Evolutionary conservation across 495 filamentous ascomycete species (phyloP).

Genomic region (Xylaria bambusicola): DNA sequence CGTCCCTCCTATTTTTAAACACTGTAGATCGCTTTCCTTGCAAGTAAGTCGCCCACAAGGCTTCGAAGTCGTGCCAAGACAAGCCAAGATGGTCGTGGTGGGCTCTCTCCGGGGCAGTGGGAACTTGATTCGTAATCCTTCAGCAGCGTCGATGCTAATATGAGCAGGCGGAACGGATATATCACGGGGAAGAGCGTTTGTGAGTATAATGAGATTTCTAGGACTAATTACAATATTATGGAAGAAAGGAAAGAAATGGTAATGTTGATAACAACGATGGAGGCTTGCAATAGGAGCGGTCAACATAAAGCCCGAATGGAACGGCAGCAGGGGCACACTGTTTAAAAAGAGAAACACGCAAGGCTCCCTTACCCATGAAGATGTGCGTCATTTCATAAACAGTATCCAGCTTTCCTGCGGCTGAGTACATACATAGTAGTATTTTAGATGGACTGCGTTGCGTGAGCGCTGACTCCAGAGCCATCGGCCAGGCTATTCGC

Average conservation of each 20-base stretch:
- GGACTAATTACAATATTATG: no score
- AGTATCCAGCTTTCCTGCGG: no score
- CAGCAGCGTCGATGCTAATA: neutral
- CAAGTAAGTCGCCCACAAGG: no score
- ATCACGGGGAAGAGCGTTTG: no score
- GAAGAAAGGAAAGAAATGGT: no score
- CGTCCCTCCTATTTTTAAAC: neutral
- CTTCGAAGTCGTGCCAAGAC: neutral
- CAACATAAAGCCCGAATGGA: slow-evolving; percentile 22
- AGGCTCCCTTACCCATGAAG: slow-evolving; percentile 13
- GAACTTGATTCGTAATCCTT: slow-evolving; percentile 20
- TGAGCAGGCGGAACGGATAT: neutral
- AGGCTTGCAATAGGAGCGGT: neutral
- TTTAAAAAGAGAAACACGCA: slow-evolving; percentile 18
- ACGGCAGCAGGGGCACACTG: slow-evolving; percentile 12
- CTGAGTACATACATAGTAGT: no score
- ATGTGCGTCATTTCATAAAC: slow-evolving; percentile 15
- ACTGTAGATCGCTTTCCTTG: no score
- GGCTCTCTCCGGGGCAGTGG: slow-evolving; percentile 12
- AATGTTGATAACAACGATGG: no score
- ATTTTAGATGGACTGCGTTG: no score
- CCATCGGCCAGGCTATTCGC: no score
- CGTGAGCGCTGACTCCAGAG: no score
- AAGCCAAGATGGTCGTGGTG: slow-evolving; percentile 7
- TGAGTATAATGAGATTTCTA: no score